These are phyloP conservation scores for Lizonia empirigonia DNA, from an alignment of 2,329 filamentous ascomycete species.

Conservation along the genomic window DNA sequence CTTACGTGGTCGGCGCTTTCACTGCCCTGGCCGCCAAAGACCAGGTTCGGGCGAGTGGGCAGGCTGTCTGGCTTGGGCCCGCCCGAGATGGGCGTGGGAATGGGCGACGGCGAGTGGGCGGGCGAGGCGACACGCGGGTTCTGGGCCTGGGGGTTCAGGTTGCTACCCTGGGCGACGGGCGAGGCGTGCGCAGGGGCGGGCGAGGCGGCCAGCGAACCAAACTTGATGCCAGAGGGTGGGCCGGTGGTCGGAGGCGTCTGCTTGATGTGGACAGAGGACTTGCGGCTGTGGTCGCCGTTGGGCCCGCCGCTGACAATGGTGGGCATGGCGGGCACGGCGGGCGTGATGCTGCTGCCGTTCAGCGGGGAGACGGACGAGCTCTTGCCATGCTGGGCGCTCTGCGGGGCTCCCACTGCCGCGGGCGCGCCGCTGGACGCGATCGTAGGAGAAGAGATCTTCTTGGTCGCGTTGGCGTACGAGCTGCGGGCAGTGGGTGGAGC, in stretches of 20 bases:
- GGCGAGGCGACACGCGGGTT: constrained; percentile 82
- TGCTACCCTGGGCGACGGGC: constrained; percentile 66
- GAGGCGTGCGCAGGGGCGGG: constrained; percentile 69
- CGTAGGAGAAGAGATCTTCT: constrained; percentile 57
- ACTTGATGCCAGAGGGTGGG: constrained; percentile 70
- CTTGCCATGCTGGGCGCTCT: constrained; percentile 57
- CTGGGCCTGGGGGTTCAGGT: constrained; percentile 58
- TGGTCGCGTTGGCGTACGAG: constrained; percentile 68
- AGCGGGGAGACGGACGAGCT: constrained; percentile 67
- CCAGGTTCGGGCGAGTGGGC: constrained; percentile 71
- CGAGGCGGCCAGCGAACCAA: constrained; percentile 72
- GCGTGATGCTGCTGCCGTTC: constrained; percentile 78
- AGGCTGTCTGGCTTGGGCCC: constrained; percentile 79
- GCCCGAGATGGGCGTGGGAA: constrained; percentile 86
- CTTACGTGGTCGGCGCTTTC: constrained; percentile 75
- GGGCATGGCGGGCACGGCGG: constrained; percentile 68
- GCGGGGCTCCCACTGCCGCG: constrained; percentile 60
- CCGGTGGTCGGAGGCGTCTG: constrained; percentile 68
- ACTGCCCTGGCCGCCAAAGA: constrained; percentile 81
- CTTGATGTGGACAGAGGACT: constrained; percentile 92
- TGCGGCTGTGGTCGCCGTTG: constrained; percentile 83
- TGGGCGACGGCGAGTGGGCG: constrained; percentile 87
- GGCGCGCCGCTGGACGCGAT: constrained; percentile 59
- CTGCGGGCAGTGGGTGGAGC: constrained; percentile 60
- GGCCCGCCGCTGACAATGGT: constrained; percentile 66